These are phyloP conservation scores for Anethum foeniculum DNA, from an alignment of 140 eudicot genomes.

Conservation along the genomic window DNA sequence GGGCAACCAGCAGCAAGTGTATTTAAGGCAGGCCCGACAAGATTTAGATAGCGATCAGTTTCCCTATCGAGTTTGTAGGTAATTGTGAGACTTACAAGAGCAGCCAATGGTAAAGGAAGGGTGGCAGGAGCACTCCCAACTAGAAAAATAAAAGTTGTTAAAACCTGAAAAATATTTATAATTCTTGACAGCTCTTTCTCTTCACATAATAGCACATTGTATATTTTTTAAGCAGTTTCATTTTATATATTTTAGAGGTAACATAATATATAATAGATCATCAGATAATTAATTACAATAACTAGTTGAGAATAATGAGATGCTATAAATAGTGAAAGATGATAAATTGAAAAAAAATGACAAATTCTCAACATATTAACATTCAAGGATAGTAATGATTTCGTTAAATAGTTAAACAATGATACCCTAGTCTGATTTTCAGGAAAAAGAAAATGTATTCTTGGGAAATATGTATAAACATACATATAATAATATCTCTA, in stretches of 20 bases:
- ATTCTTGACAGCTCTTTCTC: not conserved
- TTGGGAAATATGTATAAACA: not conserved
- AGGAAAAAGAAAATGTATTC: not conserved
- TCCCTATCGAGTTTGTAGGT: conserved; percentile 67
- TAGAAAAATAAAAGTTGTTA: conserved; percentile 23
- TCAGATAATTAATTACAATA: not conserved
- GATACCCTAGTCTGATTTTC: not conserved
- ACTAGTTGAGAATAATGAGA: too few species aligned
- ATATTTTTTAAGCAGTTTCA: not conserved
- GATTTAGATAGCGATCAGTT: conserved; percentile 52
- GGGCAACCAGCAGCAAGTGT: conserved; percentile 81
- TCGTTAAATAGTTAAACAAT: not conserved
- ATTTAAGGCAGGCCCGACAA: conserved; percentile 62
- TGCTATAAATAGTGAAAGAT: not conserved
- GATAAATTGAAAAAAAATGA: not conserved
- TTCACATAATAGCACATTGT: not conserved
- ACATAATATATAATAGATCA: not conserved
- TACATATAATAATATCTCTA: too few species aligned
- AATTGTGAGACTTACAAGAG: conserved; percentile 88
- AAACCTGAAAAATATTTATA: not conserved
- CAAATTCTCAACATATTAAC: not conserved
- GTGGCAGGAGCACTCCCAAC: conserved; percentile 59
- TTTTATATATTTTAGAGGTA: not conserved
- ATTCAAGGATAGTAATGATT: not conserved
- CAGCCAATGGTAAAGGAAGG: conserved; percentile 91